Conservation (phyloP, 2,329 filamentous ascomycete genomes). For the Aspergillaceae sp. region DNA sequence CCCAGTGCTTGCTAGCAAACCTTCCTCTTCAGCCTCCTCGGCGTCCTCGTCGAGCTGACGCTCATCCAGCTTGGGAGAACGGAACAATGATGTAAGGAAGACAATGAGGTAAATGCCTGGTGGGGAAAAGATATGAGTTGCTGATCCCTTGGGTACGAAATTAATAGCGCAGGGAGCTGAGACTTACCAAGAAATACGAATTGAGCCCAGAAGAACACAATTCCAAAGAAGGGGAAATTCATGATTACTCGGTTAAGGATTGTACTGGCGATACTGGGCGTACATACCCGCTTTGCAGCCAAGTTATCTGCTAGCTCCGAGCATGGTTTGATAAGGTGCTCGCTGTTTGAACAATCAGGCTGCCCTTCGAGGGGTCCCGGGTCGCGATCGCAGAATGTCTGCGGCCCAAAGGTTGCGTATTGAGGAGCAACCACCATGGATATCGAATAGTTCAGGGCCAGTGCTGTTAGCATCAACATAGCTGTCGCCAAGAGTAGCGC, state of each 20-base stretch:
- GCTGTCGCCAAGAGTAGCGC: slow-evolving; percentile 85
- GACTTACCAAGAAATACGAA: slow-evolving; percentile 68
- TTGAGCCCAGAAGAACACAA: slow-evolving; percentile 91
- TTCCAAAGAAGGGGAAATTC: slow-evolving; percentile 92
- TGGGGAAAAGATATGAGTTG: not conserved
- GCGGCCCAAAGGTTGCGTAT: slow-evolving; percentile 87
- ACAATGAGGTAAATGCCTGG: slow-evolving; percentile 66
- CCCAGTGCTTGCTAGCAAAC: slow-evolving; percentile 73
- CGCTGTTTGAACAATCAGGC: slow-evolving; percentile 62
- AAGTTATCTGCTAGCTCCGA: slow-evolving; percentile 64
- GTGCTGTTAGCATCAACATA: slow-evolving; percentile 76
- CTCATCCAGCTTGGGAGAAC: slow-evolving; percentile 67
- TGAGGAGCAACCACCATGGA: slow-evolving; percentile 93
- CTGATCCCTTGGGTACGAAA: not conserved
- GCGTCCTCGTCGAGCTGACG: slow-evolving; percentile 78
- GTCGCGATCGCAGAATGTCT: slow-evolving; percentile 79
- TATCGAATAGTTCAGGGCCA: slow-evolving; percentile 87
- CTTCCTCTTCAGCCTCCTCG: slow-evolving; percentile 88
- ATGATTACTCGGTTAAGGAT: slow-evolving; percentile 88
- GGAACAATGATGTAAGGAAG: slow-evolving; percentile 69
- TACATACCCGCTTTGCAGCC: slow-evolving; percentile 75
- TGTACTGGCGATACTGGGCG: slow-evolving; percentile 79
- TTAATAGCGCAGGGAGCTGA: not conserved
- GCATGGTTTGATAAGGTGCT: slow-evolving; percentile 68
- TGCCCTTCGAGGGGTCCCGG: slow-evolving; percentile 54